A percentile compares a stretch with the other conserved stretches of the same genome.
Evolutionary conservation across 768 basidiomycete species (phyloP).

Genomic region (Porphyrellus cyaneotinctus): DNA sequence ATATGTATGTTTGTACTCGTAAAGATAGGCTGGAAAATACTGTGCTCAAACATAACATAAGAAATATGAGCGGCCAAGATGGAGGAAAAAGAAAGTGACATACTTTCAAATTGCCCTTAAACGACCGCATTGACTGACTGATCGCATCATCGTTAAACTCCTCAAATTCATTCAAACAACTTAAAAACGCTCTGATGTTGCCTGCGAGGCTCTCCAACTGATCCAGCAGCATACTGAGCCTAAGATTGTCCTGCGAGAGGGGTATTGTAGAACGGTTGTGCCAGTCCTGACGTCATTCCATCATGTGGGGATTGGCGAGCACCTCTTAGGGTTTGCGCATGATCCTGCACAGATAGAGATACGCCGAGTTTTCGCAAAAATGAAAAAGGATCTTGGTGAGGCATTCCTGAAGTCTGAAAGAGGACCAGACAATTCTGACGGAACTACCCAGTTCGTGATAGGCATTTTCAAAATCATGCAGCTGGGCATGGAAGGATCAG

Average conservation of each 20-base stretch:
- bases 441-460: constrained; percentile 53
- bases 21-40: constrained; percentile 50
- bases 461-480: constrained; percentile 52
- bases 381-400: constrained; percentile 46
- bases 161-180: constrained; percentile 50
- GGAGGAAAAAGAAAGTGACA: not conserved
- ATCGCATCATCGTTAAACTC: constrained; percentile 51
- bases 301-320: constrained; percentile 31
- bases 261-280: constrained; percentile 36
- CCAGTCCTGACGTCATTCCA: constrained; percentile 27
- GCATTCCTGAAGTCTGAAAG: constrained; percentile 47
- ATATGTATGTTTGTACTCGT: constrained; percentile 40
- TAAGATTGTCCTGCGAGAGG: constrained; percentile 35
- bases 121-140: constrained; percentile 43
- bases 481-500: constrained; percentile 23
- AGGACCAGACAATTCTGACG: constrained; percentile 51
- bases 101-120: constrained; percentile 47
- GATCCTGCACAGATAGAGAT: constrained; percentile 46
- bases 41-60: constrained; percentile 11
- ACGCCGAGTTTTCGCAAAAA: constrained; percentile 52
- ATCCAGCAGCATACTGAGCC: constrained; percentile 43
- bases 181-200: constrained; percentile 46
- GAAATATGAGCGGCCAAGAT: not conserved
- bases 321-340: constrained; percentile 33
- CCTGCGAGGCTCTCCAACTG: constrained; percentile 43